Base-by-base conservation (phyloP, 1,284 basidiomycete species). In the Phenoliferia sp. region DNA sequence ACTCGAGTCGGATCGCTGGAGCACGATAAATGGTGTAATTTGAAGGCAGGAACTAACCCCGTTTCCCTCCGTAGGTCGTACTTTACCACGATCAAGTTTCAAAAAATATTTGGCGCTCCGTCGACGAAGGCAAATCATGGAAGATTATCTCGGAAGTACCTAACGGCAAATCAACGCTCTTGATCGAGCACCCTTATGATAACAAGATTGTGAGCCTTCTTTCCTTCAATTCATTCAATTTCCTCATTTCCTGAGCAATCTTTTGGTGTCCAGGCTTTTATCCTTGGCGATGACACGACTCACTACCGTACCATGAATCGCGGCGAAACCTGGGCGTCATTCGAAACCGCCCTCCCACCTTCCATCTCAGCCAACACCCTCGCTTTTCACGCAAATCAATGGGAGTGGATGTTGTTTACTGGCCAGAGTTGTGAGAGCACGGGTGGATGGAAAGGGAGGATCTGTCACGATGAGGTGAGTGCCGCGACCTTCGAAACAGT, bases 91-190 rank as follows among this genome's bases (percentile, higher is more conserved):
- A 98, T 79, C 80, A 85, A 1, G 75, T 85, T 26, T 82, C 84
- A 16, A 85, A 88, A 15, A 83, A 86, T 66, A 83, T 98, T 9
- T 87, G 87, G 75, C 85, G 94, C 6, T 94, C 92, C 3, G 82
- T 84, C n/a, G 87, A 98, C 77, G 95, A 99, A 81, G 95, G 95
- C 61, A 93, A 88, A 80, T 80, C 81, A 0, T 98, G 94, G 93
- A 79, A 78, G 1, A 78, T 76, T 60, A 86, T 89, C 61, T 80
- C 83, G 0, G 86, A 83, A 58, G 85, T 95, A 59, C 87, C 86
- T 0, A 74, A 79, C 58, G 87, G 88, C 33, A 80, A 84, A 62
- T 87, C 90, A 1, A 76, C 82, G 10, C 86, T 90, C 82, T 86
- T 98, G 62, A 82, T 98, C 65, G 86, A 90, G 69, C 95, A 98